These are phyloP conservation scores for Globisporangium iwayamae DNA, from an alignment of 352 stramenopile species.

Conservation along the genomic window DNA sequence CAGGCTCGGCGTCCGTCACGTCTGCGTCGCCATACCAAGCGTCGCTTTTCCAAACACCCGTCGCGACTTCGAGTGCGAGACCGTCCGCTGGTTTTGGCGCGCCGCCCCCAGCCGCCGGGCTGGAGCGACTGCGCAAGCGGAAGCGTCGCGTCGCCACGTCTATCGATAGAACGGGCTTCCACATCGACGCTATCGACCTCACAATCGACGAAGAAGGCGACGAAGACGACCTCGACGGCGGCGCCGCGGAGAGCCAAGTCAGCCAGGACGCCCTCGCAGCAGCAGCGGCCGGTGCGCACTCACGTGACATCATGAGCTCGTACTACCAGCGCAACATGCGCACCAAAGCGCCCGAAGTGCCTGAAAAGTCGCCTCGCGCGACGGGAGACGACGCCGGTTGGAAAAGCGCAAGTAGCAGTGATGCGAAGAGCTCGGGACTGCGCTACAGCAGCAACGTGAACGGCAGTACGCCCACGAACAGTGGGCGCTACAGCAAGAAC, in stretches of 20 bases:
- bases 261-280: neutral
- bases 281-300: neutral
- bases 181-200: conserved; percentile 20
- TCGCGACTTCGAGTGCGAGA: conserved; percentile 4
- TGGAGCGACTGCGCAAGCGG: conserved; percentile 31
- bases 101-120: conserved; percentile 4
- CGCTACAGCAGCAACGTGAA: conserved; percentile 20
- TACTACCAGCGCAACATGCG: conserved; percentile 11
- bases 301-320: conserved; percentile 9
- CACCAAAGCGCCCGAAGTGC: conserved; percentile 9
- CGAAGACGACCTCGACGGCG: conserved; percentile 4
- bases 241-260: conserved; percentile 4
- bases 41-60: conserved; percentile 17
- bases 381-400: conserved; percentile 8
- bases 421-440: conserved; percentile 14
- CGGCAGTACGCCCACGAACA: conserved; percentile 14
- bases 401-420: conserved; percentile 17
- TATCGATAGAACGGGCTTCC: conserved; percentile 23
- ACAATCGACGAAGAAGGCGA: conserved; percentile 19
- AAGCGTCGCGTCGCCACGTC: conserved; percentile 35
- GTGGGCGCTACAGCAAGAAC: conserved; percentile 3
- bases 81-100: conserved; percentile 2
- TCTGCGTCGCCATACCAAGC: conserved; percentile 9
- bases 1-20: neutral
- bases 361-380: conserved; percentile 11